These are phyloP conservation scores for Botrytis tulipae DNA, from an alignment of 2,329 filamentous ascomycete genomes.

Conservation along the genomic window DNA sequence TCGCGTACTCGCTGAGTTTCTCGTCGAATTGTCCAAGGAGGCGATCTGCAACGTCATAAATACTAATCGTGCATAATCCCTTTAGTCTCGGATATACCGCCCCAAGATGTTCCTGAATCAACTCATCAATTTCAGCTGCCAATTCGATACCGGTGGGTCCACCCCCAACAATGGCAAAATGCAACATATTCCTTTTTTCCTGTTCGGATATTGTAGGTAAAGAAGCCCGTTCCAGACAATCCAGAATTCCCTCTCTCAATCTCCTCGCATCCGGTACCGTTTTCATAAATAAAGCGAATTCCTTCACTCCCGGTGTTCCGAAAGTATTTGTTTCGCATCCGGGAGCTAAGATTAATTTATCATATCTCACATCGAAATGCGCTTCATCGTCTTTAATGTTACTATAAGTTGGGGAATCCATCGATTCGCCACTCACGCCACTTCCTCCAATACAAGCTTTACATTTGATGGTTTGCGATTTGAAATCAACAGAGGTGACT, in stretches of 20 bases:
- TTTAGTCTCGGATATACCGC: slow-evolving; percentile 44
- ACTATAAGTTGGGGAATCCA: neutral
- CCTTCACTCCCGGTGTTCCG: slow-evolving; percentile 28
- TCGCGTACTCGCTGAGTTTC: slow-evolving; percentile 44
- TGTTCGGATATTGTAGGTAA: slow-evolving; percentile 57
- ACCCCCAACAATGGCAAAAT: slow-evolving; percentile 72
- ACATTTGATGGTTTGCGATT: slow-evolving; percentile 40
- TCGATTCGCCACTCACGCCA: neutral
- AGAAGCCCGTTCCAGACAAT: slow-evolving; percentile 59
- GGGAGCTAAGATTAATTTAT: slow-evolving; percentile 44
- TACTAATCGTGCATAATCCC: slow-evolving; percentile 42
- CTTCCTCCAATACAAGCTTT: slow-evolving; percentile 19
- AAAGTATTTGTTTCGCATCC: slow-evolving; percentile 40
- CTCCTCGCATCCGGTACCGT: slow-evolving; percentile 33
- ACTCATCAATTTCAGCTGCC: slow-evolving; percentile 45
- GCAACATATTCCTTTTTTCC: slow-evolving; percentile 59
- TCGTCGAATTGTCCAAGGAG: slow-evolving; percentile 45
- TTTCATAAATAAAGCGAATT: slow-evolving; percentile 31
- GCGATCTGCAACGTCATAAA: slow-evolving; percentile 45
- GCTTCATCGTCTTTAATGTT: neutral
- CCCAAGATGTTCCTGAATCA: slow-evolving; percentile 42
- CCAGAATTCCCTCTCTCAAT: slow-evolving; percentile 38
- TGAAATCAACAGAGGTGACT: slow-evolving; percentile 39
- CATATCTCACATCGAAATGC: slow-evolving; percentile 43
- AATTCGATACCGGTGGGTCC: slow-evolving; percentile 57